Evolutionary conservation across 371 early-diverging fungal species (phyloP), one percentile per base, ranked within the genome.

Genomic region (Mortierella sp.): DNA sequence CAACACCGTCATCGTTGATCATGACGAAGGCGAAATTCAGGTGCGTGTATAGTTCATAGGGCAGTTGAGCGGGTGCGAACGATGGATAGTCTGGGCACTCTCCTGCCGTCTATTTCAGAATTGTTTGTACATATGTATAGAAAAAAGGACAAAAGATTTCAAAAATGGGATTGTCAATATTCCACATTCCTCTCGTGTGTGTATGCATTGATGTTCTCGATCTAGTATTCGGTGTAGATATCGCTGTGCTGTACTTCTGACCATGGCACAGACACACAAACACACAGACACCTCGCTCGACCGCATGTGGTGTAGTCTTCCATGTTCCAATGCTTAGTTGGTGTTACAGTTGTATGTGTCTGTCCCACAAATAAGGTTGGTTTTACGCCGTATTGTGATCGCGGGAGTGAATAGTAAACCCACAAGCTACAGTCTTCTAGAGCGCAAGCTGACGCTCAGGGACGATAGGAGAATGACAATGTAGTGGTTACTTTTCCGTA

Each of bases 1-100:
- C 40, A 9, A 81, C 76, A 28, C 81, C 76, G 16, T 81, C 76
- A 32, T 64, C 66, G 55, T 75, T 81, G 70, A 81, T 81, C 81
- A 76, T 58, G 39, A 73, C 73, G 30, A 81, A 75, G 32, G 81
- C 81, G 64, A 69, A 81, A 61, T 75, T 81, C 45, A 81, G 45
- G 40, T 81, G 76, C 20, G 81, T 81, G 37, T 81, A 76, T 1
- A 81, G 68, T 0, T 81, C 70, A 20, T 75, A 72, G 10, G 76
- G 81, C 5, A 81, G 57, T 16, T 72, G 37, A 6, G 66, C 59
- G 16, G 81, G 76, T 5, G 60, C 81, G 61, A 81, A 81, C 3
- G 81, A 72, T 24, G 81, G 81, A 43, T 81, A 81, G 54, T 75
- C 76, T 8, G 73, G 73, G 40, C 81, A 76, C 39, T 62, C 49